Base-by-base conservation (phyloP, 106 monocot species). In the Hemerocallis citrina region DNA sequence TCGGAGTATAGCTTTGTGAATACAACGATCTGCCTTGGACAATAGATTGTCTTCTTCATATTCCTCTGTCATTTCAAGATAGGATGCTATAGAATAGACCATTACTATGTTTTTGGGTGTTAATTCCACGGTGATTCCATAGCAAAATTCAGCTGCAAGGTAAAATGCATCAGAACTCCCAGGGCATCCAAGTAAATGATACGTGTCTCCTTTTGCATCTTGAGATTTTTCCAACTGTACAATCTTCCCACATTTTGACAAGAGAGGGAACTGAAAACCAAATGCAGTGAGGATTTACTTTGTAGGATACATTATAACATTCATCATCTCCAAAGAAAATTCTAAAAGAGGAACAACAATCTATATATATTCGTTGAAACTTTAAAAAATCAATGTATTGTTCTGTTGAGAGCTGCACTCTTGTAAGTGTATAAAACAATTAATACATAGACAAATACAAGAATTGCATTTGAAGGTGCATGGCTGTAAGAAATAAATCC, bases 1-100 rank as follows among this genome's bases (percentile, higher is more conserved):
- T 22, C 49, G 65, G 45, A 72, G 61, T 12, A 82, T 43, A 27
- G 62, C 47, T 59, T 62, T 75, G 49, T 66, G 62, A 24, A 79
- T 34, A n/a, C 55, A 81, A 34, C n/a, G 17, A 46, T 72, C 67
- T 30, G 81, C 39, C 61, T 25, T 43, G 4, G 28, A 19, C 23
- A 75, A 40, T 25, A 81, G 64, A 55, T 81, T 78, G 17, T 63
- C 71, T 31, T 75, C 78, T 5, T 51, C 74, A 27, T 61, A 68
- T 70, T 77, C 62, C 41, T 83, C 83, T 7, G 74, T 83, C 83
- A 83, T 83, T 67, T 77, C 78, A 58, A 83, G 78, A 71, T 67
- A 70, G 37, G 78, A 71, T 22, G 83, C 77, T 30, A 29, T 39
- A 38, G 49, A 62, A 63, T 75, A 63, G 13, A 64, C 73, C 44